A percentile compares a stretch with the other conserved stretches of the same genome.
These are phyloP conservation scores for Kodamaea alishanica DNA, from an alignment of 1,139 yeast species.

Conservation along the genomic window DNA sequence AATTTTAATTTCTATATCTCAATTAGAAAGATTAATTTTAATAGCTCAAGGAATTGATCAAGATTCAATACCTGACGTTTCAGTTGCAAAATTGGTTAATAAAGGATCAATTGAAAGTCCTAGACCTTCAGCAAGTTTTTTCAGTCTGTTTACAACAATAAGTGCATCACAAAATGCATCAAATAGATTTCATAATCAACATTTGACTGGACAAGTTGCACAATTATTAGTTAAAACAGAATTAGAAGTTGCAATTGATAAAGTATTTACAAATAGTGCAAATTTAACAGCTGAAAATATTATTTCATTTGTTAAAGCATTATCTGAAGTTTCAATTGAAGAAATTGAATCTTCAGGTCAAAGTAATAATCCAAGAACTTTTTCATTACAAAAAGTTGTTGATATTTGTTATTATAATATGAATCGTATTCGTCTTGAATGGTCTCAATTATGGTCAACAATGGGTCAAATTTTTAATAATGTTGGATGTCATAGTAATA, in stretches of 20 bases:
- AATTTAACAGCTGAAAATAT: constrained; percentile 80
- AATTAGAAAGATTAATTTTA: constrained; percentile 83
- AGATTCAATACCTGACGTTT: constrained; percentile 79
- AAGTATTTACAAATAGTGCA: constrained; percentile 80
- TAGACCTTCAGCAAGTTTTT: constrained; percentile 48
- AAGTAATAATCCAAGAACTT: constrained; percentile 81
- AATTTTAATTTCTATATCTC: constrained; percentile 77
- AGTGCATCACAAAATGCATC: constrained; percentile 44
- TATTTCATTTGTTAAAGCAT: constrained; percentile 79
- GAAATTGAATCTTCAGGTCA: constrained; percentile 89
- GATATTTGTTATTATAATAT: constrained; percentile 97
- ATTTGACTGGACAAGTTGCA: constrained; percentile 37
- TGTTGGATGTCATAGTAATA: constrained; percentile 78
- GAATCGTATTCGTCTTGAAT: constrained; percentile 93
- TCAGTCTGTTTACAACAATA: constrained; percentile 37
- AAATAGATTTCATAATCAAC: constrained; percentile 44
- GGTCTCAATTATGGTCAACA: constrained; percentile 94
- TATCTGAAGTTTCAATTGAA: constrained; percentile 82
- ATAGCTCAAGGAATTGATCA: constrained; percentile 89
- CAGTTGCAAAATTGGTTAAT: constrained; percentile 63
- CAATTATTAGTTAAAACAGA: constrained; percentile 67
- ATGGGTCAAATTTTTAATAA: constrained; percentile 87
- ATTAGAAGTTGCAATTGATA: constrained; percentile 80
- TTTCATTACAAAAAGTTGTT: constrained; percentile 89
- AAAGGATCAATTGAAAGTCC: constrained; percentile 58